Evolutionary conservation across 257 asterid genomes (phyloP).

Genomic region (Henckelia pumila): DNA sequence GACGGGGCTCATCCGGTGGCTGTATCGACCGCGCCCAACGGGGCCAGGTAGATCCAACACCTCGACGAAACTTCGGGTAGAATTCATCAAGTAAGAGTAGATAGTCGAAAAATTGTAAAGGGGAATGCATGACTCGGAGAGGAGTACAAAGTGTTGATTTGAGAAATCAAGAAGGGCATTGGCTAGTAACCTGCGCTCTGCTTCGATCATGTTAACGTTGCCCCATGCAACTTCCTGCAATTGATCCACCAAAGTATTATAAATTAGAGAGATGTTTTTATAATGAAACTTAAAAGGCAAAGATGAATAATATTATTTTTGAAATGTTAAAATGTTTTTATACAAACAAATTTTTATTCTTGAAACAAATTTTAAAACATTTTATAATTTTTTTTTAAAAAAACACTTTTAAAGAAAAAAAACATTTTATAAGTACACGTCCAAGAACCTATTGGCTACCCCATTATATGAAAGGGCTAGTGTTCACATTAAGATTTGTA

Average conservation of each 20-base stretch:
- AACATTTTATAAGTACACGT: too few species aligned
- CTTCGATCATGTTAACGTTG: slow-evolving; percentile 74
- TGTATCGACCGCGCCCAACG: slow-evolving; percentile 74
- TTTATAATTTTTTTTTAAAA: too few species aligned
- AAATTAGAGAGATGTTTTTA: too few species aligned
- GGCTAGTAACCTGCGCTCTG: slow-evolving; percentile 77
- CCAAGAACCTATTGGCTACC: too few species aligned
- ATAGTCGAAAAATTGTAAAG: slow-evolving; percentile 73
- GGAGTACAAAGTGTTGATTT: slow-evolving; percentile 72
- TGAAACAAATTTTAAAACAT: too few species aligned
- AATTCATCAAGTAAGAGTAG: slow-evolving; percentile 61
- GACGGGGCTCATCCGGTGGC: slow-evolving; percentile 46
- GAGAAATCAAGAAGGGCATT: slow-evolving; percentile 85
- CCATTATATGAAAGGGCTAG: neutral
- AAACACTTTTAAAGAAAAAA: too few species aligned
- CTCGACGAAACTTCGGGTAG: slow-evolving; percentile 57
- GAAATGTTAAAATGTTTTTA: too few species aligned
- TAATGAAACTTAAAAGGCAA: too few species aligned
- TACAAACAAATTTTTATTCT: too few species aligned
- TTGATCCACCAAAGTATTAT: neutral
- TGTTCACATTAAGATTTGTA: neutral
- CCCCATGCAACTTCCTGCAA: slow-evolving; percentile 86
- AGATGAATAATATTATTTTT: too few species aligned
- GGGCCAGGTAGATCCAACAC: slow-evolving; percentile 45
- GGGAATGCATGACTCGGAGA: slow-evolving; percentile 86